phyloP scores from a whole-genome alignment of 495 filamentous ascomycete genomes.

The Pyrenula aspistea region DNA sequence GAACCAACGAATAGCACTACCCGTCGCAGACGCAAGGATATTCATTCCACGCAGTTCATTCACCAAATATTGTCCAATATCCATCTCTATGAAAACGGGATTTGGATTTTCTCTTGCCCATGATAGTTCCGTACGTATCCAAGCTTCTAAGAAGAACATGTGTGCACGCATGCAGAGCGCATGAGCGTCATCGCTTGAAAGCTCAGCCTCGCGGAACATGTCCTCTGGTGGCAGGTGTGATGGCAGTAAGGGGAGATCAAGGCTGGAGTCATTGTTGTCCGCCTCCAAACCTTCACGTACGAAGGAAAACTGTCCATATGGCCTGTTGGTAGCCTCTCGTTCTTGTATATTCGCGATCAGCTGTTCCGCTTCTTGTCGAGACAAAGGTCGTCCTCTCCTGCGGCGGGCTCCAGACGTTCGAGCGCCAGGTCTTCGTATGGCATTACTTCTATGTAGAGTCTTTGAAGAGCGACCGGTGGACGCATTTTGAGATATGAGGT shows the following conservation, averaged over 20 bases:
- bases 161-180: neutral
- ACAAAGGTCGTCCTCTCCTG: neutral
- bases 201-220: neutral
- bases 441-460: neutral
- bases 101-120: neutral
- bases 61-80: neutral
- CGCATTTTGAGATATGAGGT: neutral
- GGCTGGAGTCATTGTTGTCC: neutral
- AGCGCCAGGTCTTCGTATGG: neutral
- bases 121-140: slow-evolving; percentile 20
- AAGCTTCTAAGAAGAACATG: neutral
- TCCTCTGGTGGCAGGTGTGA: neutral
- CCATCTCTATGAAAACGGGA: neutral
- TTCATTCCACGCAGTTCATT: neutral
- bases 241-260: neutral
- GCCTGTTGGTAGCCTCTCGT: neutral
- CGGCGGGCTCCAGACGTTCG: neutral
- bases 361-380: neutral
- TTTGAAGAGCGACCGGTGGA: neutral
- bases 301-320: neutral
- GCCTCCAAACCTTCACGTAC: neutral
- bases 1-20: neutral
- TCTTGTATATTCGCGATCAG: neutral
- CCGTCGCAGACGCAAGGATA: neutral
- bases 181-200: neutral